Percentiles rank a stretch among this genome's conserved stretches.
These are phyloP conservation scores for Phytophthora pseudosyringae DNA, from an alignment of 352 stramenopile genomes.

Conservation along the genomic window DNA sequence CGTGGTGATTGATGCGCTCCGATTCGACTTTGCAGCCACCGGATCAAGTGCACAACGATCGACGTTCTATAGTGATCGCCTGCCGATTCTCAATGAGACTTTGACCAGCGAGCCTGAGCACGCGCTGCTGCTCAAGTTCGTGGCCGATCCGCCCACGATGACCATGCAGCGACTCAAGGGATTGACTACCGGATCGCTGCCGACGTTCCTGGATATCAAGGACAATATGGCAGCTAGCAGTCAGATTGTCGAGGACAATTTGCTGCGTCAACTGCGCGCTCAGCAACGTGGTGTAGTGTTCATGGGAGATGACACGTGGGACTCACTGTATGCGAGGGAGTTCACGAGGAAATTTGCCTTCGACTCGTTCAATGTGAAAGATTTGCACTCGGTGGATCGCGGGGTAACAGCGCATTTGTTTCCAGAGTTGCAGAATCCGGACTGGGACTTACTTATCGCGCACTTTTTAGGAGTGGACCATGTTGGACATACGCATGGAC, in stretches of 20 bases:
- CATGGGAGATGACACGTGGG: constrained; percentile 99
- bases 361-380: constrained; percentile 98
- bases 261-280: constrained; percentile 89
- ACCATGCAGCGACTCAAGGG: constrained; percentile 98
- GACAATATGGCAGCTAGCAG: constrained; percentile 91
- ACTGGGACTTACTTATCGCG: constrained; percentile 87
- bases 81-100: constrained; percentile 81
- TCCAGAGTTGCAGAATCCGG: constrained; percentile 60
- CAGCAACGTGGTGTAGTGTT: constrained; percentile 87
- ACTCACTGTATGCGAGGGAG: constrained; percentile 91
- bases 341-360: constrained; percentile 95
- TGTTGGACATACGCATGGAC: constrained; percentile 97
- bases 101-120: constrained; percentile 56
- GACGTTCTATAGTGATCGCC: constrained; percentile 84
- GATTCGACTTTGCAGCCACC: constrained; percentile 94
- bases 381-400: constrained; percentile 98
- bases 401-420: constrained; percentile 86
- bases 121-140: constrained; percentile 93
- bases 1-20: constrained; percentile 96
- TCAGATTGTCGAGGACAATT: constrained; percentile 96
- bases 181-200: constrained; percentile 96
- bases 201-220: constrained; percentile 98
- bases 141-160: constrained; percentile 98
- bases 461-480: constrained; percentile 97
- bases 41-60: constrained; percentile 16